phyloP scores from a whole-genome alignment of 2,329 filamentous ascomycete genomes.

The Cadophora sp. region DNA sequence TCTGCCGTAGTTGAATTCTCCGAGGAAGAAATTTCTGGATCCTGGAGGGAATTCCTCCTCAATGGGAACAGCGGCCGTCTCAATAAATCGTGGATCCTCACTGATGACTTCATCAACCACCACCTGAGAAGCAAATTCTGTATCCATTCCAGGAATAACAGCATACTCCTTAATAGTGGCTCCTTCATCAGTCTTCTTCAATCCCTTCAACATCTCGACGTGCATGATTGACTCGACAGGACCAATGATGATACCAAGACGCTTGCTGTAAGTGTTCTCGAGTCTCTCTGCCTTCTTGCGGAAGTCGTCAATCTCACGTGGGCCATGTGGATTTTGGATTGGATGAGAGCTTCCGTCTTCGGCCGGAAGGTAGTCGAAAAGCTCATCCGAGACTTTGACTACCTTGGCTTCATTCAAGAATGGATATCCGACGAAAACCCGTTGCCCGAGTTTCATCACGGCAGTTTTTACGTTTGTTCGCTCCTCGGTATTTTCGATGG shows the following conservation, averaged over 20 bases:
- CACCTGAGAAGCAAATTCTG: slow-evolving; percentile 88
- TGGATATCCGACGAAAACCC: slow-evolving; percentile 91
- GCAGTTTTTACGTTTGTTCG: slow-evolving; percentile 75
- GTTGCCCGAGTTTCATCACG: slow-evolving; percentile 80
- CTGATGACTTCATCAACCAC: slow-evolving; percentile 90
- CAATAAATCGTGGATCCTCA: slow-evolving; percentile 91
- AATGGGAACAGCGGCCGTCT: slow-evolving; percentile 85
- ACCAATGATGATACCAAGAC: slow-evolving; percentile 86
- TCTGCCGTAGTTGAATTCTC: slow-evolving; percentile 90
- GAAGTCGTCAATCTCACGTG: slow-evolving; percentile 81
- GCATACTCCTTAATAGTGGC: slow-evolving; percentile 93
- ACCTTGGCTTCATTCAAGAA: slow-evolving; percentile 96
- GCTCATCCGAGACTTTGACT: slow-evolving; percentile 85
- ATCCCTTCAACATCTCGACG: slow-evolving; percentile 91
- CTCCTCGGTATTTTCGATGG: slow-evolving; percentile 75
- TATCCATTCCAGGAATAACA: slow-evolving; percentile 82
- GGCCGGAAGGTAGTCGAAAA: slow-evolving; percentile 84
- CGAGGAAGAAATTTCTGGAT: slow-evolving; percentile 89
- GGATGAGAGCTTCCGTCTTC: slow-evolving; percentile 67
- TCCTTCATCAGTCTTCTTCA: slow-evolving; percentile 89
- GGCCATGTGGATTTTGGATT: slow-evolving; percentile 72
- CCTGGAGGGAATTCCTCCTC: slow-evolving; percentile 89
- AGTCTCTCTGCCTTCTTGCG: slow-evolving; percentile 83
- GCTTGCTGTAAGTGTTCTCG: slow-evolving; percentile 88
- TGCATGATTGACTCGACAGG: slow-evolving; percentile 88